Evolutionary conservation across 805 yeast genomes (phyloP), one percentile per base, ranked within the genome.

Genomic region (Candida silvicultrix): DNA sequence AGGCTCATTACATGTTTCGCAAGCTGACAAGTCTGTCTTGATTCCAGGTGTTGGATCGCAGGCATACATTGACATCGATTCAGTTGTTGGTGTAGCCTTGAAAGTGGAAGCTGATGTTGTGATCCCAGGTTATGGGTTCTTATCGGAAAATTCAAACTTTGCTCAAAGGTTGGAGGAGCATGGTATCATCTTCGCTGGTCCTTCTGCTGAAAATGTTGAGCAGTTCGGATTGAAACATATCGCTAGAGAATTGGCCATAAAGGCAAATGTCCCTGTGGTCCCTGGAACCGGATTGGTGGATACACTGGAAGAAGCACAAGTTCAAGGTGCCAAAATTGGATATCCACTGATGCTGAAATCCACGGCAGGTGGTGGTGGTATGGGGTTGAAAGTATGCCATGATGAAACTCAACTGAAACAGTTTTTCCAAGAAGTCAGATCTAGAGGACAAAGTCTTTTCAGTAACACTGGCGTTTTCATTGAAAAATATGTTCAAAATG

Each of bases 71-170:
- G 42, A 59, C 43, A 45, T 57, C 10, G 58, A 49, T 0, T 43
- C 57, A 23, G 44, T 60, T 40, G 54, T 59, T 20, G 50, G 50
- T 19, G 58, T 65, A 44, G 70, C 71, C 2, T 54, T 57, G 21
- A 54, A 52, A 14, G 51, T 53, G 9, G 49, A 54, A n/a, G 69
- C 60, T 32, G 65, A 67, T 48, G 68, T 63, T 58, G 68, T 65
- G 18, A 62, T 66, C 47, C 71, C 71, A 12, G 71, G 71, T 45
- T 67, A 67, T 49, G 71, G 75, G 63, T 41, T 41, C 15, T 20
- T 41, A 10, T 41, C 43, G 6, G 43, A 41, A 21, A 41, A 65
- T 45, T 44, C 54, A 10, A 45, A 43, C 15, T 60, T 60, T 45
- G 59, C 62, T 18, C 47, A 45, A 9, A 40, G 34, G 22, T 45